Conservation (phyloP, 345 rosid genomes). For the Corchorus capsularis region DNA sequence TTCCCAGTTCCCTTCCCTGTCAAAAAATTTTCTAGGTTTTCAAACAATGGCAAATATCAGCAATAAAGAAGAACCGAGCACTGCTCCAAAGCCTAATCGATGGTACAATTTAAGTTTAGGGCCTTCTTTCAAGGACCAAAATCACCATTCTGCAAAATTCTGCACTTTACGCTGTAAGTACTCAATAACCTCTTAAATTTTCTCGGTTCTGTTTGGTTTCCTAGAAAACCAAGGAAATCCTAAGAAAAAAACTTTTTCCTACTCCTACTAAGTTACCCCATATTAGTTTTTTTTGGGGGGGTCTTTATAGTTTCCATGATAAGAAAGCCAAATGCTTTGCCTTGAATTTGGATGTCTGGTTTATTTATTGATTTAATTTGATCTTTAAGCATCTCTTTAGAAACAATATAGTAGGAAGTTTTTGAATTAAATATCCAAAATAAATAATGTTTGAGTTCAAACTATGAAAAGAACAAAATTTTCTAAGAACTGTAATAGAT, state of each 20-base stretch:
- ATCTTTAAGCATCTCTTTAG: neutral
- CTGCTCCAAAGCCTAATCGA: slow-evolving; percentile 58
- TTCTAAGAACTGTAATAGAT: neutral
- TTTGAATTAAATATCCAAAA: neutral
- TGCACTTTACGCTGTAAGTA: slow-evolving; percentile 74
- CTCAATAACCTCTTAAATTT: neutral
- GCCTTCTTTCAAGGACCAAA: slow-evolving; percentile 53
- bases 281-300: neutral
- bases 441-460: neutral
- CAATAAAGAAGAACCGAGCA: slow-evolving; percentile 56
- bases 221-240: neutral
- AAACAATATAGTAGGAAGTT: neutral
- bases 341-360: neutral
- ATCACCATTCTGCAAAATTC: slow-evolving; percentile 46
- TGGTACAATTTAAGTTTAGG: slow-evolving; percentile 77
- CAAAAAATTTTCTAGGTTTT: slow-evolving; percentile 11
- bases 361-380: neutral
- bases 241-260: neutral
- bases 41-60: slow-evolving; percentile 26
- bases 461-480: neutral
- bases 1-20: no score
- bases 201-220: slow-evolving; percentile 13
- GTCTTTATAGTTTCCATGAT: neutral
- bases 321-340: neutral
- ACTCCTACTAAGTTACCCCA: neutral